Base-by-base conservation (phyloP, 2,329 filamentous ascomycete species). In the Madurella mycetomatis region DNA sequence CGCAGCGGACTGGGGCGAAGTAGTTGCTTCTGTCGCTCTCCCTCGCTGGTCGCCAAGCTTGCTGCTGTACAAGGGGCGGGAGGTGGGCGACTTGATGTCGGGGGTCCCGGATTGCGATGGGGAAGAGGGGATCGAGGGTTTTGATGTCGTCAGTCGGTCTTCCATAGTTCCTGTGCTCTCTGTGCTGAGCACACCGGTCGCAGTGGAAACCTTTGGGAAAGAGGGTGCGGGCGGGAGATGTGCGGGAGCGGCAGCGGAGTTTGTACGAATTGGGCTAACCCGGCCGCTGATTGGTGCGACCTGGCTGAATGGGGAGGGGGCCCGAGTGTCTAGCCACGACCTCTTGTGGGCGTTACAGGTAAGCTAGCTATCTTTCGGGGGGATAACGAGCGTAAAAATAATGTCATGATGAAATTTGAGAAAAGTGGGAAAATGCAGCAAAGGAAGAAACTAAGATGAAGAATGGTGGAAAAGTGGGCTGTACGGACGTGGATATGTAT, bases 31-130 rank as follows among this genome's bases (percentile, higher is more conserved):
- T 54, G 60, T 55, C 15, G 52, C 51, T 54, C 58, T 62, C 47
- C 59, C 47, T 55, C 63, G 62, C 54, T 60, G 62, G 56, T 65
- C 63, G 58, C 62, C 61, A 50, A 68, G 61, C 64, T 67, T 67
- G 65, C 64, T 68, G 63, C 66, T 68, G 59, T 67, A 68, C 42
- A 66, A 56, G 41, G 65, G 62, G 48, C 65, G 57, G 9, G 60
- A 42, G 39, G 60, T 60, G 32, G 60, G 55, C 45, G 65, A 61
- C 53, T 64, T 64, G 53, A 53, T 47, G 58, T 65, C 61, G 37
- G 57, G 39, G 8, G 57, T 54, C 39, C 55, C 49, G 25, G 64
- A 62, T 51, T 49, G 59, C 15, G 60, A 54, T 31, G 64, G 49
- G 32, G 64, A 59, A 45, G 56, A 47, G 44, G 57, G 39, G 40